Evolutionary conservation across 2,329 filamentous ascomycete genomes (phyloP).

Genomic region (Pseudovirgaria hyperparasitica): DNA sequence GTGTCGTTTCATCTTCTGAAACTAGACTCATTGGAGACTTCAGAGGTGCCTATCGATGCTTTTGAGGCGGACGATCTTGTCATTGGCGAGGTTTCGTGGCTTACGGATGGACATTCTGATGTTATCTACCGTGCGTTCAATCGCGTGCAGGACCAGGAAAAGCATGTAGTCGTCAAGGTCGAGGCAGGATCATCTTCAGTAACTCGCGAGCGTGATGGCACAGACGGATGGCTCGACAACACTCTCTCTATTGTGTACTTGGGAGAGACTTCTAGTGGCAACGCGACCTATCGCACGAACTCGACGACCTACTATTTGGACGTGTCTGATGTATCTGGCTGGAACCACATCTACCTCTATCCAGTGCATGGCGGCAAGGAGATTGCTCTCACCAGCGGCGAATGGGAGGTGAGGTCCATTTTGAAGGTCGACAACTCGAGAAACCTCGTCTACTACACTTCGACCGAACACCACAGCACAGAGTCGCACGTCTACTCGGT

Average conservation of each 20-base stretch:
- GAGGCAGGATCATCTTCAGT: conserved; percentile 31
- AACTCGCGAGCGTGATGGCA: conserved; percentile 45
- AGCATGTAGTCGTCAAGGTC: conserved; percentile 47
- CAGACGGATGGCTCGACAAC: conserved; percentile 51
- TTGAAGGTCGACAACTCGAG: conserved; percentile 45
- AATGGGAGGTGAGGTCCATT: conserved; percentile 52
- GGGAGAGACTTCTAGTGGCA: conserved; percentile 32
- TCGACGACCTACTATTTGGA: conserved; percentile 47
- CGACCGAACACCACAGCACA: conserved; percentile 52
- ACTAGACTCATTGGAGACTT: conserved; percentile 33
- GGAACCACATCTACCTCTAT: conserved; percentile 53
- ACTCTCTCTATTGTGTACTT: conserved; percentile 43
- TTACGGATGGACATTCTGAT: conserved; percentile 47
- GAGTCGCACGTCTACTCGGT: conserved; percentile 58
- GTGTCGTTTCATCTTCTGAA: conserved; percentile 48
- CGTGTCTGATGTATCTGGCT: conserved; percentile 52
- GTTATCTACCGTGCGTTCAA: conserved; percentile 56
- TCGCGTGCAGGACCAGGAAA: conserved; percentile 53
- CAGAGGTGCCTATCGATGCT: conserved; percentile 39
- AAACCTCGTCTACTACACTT: conserved; percentile 50
- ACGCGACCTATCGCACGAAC: conserved; percentile 19
- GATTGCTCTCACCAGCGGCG: conserved; percentile 47
- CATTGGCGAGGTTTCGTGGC: conserved; percentile 56
- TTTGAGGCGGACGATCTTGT: conserved; percentile 50
- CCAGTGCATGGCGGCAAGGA: conserved; percentile 42